phyloP scores from a whole-genome alignment of 164 flowering plant genomes.

The Umbellularia californica region DNA sequence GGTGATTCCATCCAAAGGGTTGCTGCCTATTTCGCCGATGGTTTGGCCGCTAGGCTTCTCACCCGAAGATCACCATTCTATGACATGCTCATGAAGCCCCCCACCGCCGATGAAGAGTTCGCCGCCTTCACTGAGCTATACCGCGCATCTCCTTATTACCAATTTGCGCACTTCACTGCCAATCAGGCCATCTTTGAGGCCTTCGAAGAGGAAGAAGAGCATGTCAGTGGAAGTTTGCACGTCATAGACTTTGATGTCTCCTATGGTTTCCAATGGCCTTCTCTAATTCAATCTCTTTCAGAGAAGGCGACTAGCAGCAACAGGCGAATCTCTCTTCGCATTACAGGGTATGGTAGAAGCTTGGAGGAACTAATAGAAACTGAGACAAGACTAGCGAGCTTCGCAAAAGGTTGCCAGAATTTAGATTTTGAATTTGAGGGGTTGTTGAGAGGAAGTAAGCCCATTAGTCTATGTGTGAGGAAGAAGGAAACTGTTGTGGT shows the following conservation, averaged over 20 bases:
- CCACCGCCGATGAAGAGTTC: conserved; percentile 52
- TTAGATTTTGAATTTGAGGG: conserved; percentile 56
- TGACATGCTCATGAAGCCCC: conserved; percentile 48
- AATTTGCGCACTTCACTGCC: conserved; percentile 80
- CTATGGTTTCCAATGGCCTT: conserved; percentile 83
- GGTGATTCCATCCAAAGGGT: conserved; percentile 69
- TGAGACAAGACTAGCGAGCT: conserved; percentile 49
- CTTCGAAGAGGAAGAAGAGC: conserved; percentile 44
- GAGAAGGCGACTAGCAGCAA: conserved; percentile 39
- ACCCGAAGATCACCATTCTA: conserved; percentile 53
- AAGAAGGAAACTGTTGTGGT: conserved; percentile 60
- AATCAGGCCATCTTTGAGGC: conserved; percentile 71
- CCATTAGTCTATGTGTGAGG: conserved; percentile 23
- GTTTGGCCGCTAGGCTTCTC: conserved; percentile 50
- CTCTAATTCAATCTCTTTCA: conserved; percentile 69
- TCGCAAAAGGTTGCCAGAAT: conserved; percentile 46
- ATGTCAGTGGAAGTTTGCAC: conserved; percentile 40
- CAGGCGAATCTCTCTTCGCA: conserved; percentile 33
- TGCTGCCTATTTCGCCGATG: conserved; percentile 69
- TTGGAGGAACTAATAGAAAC: conserved; percentile 56
- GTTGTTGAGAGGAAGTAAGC: conserved; percentile 35
- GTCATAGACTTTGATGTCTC: conserved; percentile 65
- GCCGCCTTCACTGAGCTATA: conserved; percentile 50
- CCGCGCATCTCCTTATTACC: conserved; percentile 61
- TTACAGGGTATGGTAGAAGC: conserved; percentile 51